phyloP scores from a whole-genome alignment of 140 eudicot species.

The Ambrosia hybrid region DNA sequence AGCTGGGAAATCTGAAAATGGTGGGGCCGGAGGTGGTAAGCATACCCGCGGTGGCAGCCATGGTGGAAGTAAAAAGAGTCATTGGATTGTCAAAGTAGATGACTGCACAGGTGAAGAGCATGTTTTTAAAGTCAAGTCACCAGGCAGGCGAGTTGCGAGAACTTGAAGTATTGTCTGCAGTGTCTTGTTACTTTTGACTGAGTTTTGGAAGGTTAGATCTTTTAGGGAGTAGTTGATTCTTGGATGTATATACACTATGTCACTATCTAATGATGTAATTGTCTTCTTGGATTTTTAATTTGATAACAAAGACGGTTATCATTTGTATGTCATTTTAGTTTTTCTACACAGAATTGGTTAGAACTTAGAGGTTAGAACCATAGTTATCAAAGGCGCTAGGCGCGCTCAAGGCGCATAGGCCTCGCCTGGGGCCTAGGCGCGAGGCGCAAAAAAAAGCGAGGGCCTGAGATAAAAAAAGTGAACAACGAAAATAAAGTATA shows the following conservation, averaged over 20 bases:
- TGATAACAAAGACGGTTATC: conserved; percentile 14
- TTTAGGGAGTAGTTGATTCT: conserved; percentile 19
- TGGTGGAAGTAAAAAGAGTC: conserved; percentile 41
- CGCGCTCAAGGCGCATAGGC: too few species aligned
- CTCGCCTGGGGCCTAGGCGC: too few species aligned
- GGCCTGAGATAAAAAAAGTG: too few species aligned
- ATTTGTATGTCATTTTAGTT: conserved; percentile 8
- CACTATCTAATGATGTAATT: conserved; percentile 7
- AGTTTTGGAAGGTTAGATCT: conserved; percentile 12
- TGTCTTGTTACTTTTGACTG: conserved; percentile 4
- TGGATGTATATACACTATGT: conserved; percentile 25
- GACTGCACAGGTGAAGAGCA: conserved; percentile 93
- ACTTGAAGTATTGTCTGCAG: conserved; percentile 26
- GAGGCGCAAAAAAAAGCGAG: too few species aligned
- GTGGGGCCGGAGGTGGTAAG: conserved; percentile 24
- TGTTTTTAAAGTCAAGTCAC: conserved; percentile 74
- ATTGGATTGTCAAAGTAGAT: conserved; percentile 83
- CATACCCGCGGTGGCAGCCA: conserved; percentile 19
- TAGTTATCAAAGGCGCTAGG: too few species aligned
- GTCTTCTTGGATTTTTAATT: conserved; percentile 13
- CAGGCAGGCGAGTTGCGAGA: conserved; percentile 49
- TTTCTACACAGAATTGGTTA: not conserved
- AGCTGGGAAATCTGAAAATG: conserved; percentile 27
- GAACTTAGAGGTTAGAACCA: not conserved
- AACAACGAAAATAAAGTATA: too few species aligned